Conservation (phyloP, 129 eudicot species). For the Saussurea involucrata region DNA sequence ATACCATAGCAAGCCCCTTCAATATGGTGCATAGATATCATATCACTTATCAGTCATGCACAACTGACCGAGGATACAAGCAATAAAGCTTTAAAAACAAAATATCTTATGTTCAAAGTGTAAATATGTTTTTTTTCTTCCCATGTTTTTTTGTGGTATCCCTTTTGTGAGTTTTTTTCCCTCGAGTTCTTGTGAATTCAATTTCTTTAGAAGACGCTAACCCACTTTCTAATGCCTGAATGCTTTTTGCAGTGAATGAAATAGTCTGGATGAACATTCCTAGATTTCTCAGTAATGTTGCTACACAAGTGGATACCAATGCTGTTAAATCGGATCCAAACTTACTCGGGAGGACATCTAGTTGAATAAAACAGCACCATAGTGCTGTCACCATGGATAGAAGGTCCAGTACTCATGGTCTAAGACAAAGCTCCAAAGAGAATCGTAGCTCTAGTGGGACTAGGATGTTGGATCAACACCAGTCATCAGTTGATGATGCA, state of each 20-base stretch:
- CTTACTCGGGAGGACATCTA: slow-evolving; percentile 3
- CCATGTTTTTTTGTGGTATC: background rate
- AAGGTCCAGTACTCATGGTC: slow-evolving; percentile 11
- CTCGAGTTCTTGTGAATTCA: background rate
- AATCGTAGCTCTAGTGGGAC: slow-evolving; percentile 34
- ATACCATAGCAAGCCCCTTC: too few species aligned
- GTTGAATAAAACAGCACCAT: slow-evolving; percentile 22
- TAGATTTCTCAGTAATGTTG: slow-evolving; percentile 21
- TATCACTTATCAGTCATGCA: too few species aligned
- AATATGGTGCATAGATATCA: too few species aligned
- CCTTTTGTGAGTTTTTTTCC: background rate
- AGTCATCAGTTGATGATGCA: slow-evolving; percentile 40
- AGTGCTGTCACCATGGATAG: background rate
- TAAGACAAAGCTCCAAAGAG: slow-evolving; percentile 38
- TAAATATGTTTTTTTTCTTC: too few species aligned
- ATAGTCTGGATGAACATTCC: slow-evolving; percentile 16
- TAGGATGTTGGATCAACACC: slow-evolving; percentile 30
- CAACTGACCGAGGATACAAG: too few species aligned
- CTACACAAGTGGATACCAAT: slow-evolving; percentile 36
- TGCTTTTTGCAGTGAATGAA: slow-evolving; percentile 21
- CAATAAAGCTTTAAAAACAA: too few species aligned
- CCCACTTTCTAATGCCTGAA: background rate
- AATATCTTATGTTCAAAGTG: too few species aligned
- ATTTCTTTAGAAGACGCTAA: background rate
- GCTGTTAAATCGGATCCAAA: slow-evolving; percentile 35